phyloP scores from a whole-genome alignment of 1,284 basidiomycete species.

The Ceraceosorus bombacis region DNA sequence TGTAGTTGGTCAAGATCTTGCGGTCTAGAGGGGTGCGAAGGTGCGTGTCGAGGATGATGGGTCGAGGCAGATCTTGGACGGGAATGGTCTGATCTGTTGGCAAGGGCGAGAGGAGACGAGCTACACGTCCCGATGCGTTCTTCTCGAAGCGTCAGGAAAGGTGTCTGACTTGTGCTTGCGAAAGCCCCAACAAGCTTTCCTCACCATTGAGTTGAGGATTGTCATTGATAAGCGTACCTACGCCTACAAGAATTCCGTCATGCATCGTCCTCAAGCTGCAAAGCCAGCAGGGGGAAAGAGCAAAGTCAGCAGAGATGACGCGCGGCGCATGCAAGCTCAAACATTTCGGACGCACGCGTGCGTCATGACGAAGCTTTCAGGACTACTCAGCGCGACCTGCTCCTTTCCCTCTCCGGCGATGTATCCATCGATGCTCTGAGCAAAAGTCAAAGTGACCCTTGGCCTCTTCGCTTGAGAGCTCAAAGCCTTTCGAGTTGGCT shows the following conservation, averaged over 20 bases:
- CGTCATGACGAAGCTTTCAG: constrained; percentile 86
- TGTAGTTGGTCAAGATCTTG: constrained; percentile 67
- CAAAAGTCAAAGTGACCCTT: constrained; percentile 75
- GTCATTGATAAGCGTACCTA: constrained; percentile 82
- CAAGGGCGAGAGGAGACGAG: constrained; percentile 5
- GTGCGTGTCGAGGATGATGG: constrained; percentile 72
- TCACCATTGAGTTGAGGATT: constrained; percentile 84
- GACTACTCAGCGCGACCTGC: constrained; percentile 74
- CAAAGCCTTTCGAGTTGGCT: constrained; percentile 49
- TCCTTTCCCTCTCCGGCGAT: constrained; percentile 69
- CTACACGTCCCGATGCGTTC: not conserved
- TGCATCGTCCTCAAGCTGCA: constrained; percentile 59
- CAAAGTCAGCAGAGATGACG: not conserved
- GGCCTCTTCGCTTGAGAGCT: constrained; percentile 52
- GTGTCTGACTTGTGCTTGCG: too few species aligned
- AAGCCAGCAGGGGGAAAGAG: constrained; percentile 2
- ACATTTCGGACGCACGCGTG: constrained; percentile 60
- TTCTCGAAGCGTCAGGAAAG: too few species aligned
- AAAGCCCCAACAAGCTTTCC: constrained; percentile 22
- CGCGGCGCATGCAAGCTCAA: not conserved
- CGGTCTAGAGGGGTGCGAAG: constrained; percentile 63
- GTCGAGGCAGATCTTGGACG: constrained; percentile 58
- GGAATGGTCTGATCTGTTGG: constrained; percentile 41
- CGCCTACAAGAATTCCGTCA: constrained; percentile 83
- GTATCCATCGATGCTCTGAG: constrained; percentile 86